Evolutionary conservation across 495 filamentous ascomycete species (phyloP).

Genomic region (Zalerion maritima): DNA sequence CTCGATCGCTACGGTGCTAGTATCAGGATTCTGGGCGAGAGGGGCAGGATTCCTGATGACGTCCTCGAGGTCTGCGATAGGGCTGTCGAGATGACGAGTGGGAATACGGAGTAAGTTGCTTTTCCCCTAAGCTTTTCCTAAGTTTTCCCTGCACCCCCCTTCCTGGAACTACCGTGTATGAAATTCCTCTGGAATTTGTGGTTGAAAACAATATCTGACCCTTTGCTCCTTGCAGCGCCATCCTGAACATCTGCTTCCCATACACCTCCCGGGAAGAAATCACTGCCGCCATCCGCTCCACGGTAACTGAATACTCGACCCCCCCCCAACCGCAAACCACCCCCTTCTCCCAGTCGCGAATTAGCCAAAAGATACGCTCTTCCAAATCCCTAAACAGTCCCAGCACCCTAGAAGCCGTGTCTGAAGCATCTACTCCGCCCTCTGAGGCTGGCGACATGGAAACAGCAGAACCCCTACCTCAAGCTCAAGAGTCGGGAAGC

Average conservation of each 20-base stretch:
- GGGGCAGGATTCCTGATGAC: conserved; percentile 66
- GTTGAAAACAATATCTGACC: conserved; percentile 6
- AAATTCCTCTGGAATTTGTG: background rate
- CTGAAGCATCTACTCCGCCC: conserved; percentile 21
- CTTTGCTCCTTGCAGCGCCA: too few species aligned
- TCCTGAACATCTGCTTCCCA: conserved; percentile 93
- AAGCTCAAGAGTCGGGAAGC: conserved; percentile 2
- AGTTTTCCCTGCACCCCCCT: too few species aligned
- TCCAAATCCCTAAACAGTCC: conserved; percentile 32
- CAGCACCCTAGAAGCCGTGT: conserved; percentile 34
- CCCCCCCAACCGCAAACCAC: conserved; percentile 45
- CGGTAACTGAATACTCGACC: conserved; percentile 67
- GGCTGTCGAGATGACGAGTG: conserved; percentile 65
- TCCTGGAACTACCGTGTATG: too few species aligned
- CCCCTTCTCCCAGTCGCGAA: conserved; percentile 73
- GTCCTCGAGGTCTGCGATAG: conserved; percentile 76
- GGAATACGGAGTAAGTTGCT: conserved; percentile 53
- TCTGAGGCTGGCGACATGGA: conserved; percentile 20
- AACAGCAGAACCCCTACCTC: conserved; percentile 12
- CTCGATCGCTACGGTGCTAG: conserved; percentile 84
- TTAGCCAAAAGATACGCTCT: conserved; percentile 71
- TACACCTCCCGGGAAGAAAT: conserved; percentile 96
- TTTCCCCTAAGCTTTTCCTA: conserved; percentile 1
- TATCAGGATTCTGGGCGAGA: conserved; percentile 68
- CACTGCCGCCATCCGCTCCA: conserved; percentile 74